phyloP scores from a whole-genome alignment of 2,329 filamentous ascomycete genomes.

The Pseudomassariella vexata region DNA sequence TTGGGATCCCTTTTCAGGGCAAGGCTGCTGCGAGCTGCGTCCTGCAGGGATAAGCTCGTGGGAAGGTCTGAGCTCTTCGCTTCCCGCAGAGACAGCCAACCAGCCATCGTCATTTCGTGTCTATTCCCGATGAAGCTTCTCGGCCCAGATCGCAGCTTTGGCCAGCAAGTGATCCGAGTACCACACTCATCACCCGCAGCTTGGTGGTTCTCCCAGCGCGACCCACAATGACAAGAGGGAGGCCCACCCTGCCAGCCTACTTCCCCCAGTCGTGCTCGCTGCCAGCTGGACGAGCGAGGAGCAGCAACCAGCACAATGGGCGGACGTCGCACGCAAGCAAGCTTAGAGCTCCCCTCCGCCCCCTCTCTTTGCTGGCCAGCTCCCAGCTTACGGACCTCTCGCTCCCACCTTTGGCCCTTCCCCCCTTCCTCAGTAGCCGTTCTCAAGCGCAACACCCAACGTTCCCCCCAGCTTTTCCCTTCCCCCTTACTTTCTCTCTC shows the following conservation, averaged over 20 bases:
- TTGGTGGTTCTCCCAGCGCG: too few species aligned
- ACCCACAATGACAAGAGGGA: constrained; percentile 8
- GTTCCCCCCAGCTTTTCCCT: constrained; percentile 17
- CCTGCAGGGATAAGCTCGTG: constrained; percentile 3
- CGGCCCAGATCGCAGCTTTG: constrained; percentile 15
- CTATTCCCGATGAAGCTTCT: constrained; percentile 7
- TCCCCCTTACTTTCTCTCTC: constrained; percentile 12
- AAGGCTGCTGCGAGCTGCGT: constrained; percentile 5
- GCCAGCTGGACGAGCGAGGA: constrained; percentile 6
- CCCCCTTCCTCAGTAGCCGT: constrained; percentile 17
- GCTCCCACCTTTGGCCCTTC: constrained; percentile 8
- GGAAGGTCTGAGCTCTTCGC: constrained; percentile 8
- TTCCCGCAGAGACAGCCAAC: constrained; percentile 7
- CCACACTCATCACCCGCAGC: constrained; percentile 11
- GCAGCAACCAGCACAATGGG: constrained; percentile 1
- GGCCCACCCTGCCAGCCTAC: constrained; percentile 10
- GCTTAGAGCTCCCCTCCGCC: constrained; percentile 15
- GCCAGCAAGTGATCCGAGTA: constrained; percentile 17
- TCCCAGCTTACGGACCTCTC: constrained; percentile 8
- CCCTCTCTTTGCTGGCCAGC: constrained; percentile 10
- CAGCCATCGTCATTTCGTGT: constrained; percentile 12
- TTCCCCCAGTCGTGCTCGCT: constrained; percentile 12
- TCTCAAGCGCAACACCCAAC: constrained; percentile 20
- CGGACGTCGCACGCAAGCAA: constrained; percentile 5
- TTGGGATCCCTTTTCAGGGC: not conserved